Percentiles rank a stretch among this genome's conserved stretches.
Conservation (phyloP, 2,329 filamentous ascomycete genomes). For the Tolypocladium tundrense region DNA sequence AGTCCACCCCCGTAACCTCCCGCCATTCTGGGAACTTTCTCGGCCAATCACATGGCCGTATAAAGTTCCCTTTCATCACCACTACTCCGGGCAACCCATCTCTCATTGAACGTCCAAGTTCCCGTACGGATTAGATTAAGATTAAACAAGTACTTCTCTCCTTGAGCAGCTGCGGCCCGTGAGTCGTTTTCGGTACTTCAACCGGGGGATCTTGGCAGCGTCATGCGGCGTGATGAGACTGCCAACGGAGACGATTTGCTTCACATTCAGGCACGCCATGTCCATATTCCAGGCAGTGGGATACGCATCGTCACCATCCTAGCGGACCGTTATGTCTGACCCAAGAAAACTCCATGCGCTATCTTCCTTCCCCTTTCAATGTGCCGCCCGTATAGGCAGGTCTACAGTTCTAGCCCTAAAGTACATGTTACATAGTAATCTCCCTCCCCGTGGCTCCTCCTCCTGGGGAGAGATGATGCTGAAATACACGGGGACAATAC, state of each 20-base stretch:
- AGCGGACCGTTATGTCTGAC: not conserved
- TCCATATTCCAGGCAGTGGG: not conserved
- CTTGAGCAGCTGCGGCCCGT: not conserved
- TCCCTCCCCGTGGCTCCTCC: not conserved
- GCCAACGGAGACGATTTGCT: not conserved
- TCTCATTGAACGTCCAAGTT: not conserved
- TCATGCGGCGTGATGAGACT: not conserved
- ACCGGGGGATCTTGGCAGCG: not conserved
- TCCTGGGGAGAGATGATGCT: not conserved
- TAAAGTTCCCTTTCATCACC: not conserved
- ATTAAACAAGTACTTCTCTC: not conserved
- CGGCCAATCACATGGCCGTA: constrained; percentile 14
- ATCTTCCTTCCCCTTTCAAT: not conserved
- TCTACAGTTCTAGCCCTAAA: constrained; percentile 2
- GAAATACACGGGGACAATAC: not conserved
- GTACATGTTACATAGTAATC: constrained; percentile 1
- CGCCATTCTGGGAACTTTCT: constrained; percentile 15
- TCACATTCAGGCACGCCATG: no score
- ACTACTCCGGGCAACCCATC: no score
- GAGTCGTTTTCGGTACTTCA: not conserved
- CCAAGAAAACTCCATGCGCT: not conserved
- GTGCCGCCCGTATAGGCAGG: not conserved
- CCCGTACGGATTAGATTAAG: no score
- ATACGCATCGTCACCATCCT: not conserved
- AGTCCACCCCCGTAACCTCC: not conserved